Conservation (phyloP, 805 yeast species). For the Metschnikowia peoriensis region DNA sequence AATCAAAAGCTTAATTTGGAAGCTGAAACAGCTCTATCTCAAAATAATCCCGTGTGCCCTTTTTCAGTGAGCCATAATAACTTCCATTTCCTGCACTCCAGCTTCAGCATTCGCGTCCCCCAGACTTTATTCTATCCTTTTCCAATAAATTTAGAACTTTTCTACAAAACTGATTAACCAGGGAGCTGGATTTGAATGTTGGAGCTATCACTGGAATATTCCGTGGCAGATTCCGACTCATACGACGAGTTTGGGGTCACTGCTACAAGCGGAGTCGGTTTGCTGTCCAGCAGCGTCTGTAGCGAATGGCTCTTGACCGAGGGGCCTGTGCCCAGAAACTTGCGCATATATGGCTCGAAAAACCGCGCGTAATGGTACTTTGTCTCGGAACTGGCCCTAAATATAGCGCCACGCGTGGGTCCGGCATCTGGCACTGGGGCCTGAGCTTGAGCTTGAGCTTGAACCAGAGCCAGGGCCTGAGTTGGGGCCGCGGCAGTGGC, state of each 20-base stretch:
- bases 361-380: conserved; percentile 11
- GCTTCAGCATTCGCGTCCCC: no score
- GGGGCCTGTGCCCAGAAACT: not conserved
- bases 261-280: not conserved
- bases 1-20: no score
- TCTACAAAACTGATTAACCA: not conserved
- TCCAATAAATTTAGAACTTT: no score
- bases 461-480: not conserved
- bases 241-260: conserved; percentile 3
- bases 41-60: no score
- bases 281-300: not conserved
- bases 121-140: no score
- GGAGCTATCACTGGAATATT: conserved; percentile 24
- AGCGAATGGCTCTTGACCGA: not conserved
- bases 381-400: conserved; percentile 3
- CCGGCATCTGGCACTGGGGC: not conserved
- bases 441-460: not conserved
- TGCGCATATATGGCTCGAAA: conserved; percentile 16
- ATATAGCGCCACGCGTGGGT: not conserved
- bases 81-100: no score
- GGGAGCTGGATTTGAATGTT: conserved; percentile 32
- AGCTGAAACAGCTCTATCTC: no score
- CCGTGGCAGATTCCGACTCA: conserved; percentile 11
- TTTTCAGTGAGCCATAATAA: no score
- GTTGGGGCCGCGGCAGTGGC: not conserved